Percentiles rank a stretch among this genome's conserved stretches.
These are phyloP conservation scores for Metarhizium rileyi DNA, from an alignment of 2,329 filamentous ascomycete genomes.

Conservation along the genomic window DNA sequence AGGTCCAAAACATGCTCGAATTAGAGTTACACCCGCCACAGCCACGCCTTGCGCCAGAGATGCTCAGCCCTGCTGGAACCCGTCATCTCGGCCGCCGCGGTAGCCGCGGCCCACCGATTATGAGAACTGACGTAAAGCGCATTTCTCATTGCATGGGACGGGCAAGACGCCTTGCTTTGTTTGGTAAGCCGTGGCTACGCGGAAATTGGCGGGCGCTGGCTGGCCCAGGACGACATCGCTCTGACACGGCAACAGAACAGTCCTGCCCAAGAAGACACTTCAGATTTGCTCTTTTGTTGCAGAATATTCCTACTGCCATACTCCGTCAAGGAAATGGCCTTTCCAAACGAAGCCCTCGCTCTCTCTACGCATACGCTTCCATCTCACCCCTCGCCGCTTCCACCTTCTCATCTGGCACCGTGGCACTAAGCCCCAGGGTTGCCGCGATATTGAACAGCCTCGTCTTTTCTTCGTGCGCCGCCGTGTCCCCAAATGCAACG, in stretches of 20 bases:
- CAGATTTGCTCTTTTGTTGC: no score
- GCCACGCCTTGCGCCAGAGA: not conserved
- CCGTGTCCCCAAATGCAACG: constrained; percentile 29
- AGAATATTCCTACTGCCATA: no score
- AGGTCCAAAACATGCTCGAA: not conserved
- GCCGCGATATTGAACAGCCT: constrained; percentile 17
- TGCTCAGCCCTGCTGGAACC: not conserved
- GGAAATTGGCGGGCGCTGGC: no score
- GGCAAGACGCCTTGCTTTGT: no score
- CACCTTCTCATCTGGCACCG: constrained; percentile 12
- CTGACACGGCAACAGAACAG: no score
- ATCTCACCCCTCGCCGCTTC: constrained; percentile 2
- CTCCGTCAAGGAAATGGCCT: no score
- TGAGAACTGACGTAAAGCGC: not conserved
- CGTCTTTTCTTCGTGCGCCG: constrained; percentile 24
- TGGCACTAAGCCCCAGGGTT: constrained; percentile 15
- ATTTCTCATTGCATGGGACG: not conserved
- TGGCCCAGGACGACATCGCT: not conserved
- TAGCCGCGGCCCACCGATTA: not conserved
- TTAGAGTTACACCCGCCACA: not conserved
- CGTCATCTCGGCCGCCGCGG: constrained; percentile 1
- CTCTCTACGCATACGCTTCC: constrained; percentile 6
- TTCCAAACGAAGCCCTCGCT: not conserved
- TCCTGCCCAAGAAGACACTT: no score
- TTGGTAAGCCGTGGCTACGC: no score